Base-by-base conservation (phyloP, 495 filamentous ascomycete species). In the Xylaria curta region DNA sequence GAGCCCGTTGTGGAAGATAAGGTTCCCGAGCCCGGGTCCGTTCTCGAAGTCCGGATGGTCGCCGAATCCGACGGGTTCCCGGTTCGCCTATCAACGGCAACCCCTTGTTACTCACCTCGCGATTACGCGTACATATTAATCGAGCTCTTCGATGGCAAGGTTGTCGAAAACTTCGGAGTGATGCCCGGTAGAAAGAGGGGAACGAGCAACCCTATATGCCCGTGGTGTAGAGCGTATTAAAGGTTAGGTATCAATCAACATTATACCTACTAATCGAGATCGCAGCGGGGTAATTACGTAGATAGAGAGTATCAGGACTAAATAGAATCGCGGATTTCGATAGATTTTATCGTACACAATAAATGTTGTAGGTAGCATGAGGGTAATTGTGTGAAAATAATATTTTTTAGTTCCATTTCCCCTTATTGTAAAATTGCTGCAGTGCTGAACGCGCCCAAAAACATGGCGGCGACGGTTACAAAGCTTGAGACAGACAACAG, bases 401-500 rank as follows among this genome's bases (percentile, higher is more conserved):
- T 21, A 28, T 53, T 56, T 46, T 31, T 53, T 42, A 28, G 13
- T 70, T 44, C 13, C 4, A 6, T 58, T 38, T 59, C 7, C 6
- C 47, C 40, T 40, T 58, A 3, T 51, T 15, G 60, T 38, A 66
- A 24, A 0, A 71, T 36, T 53, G 36, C 38, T 0, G 69, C 69
- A 3, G 71, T 54, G 13, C 65, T 53, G 3, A 75, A 79, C 13
- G 86, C 88, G 4, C 79, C 83, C 3, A 63, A 82, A 79, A 90
- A 88, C 70, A 85, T 84, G 0, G 82, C 70, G 6, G 75, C 85
- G 7, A 88, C 83, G 1, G 84, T 86, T 19, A 90, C 66, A 66
- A 88, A 78, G 76, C 88, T 89, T 2, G 84, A 81, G 24, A 85
- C 75, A 0, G 85, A 86, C 7, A 89, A 71, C 73, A 84, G 74